Evolutionary conservation across 495 filamentous ascomycete genomes (phyloP).

Genomic region (Rostrohypoxylon terebratum): DNA sequence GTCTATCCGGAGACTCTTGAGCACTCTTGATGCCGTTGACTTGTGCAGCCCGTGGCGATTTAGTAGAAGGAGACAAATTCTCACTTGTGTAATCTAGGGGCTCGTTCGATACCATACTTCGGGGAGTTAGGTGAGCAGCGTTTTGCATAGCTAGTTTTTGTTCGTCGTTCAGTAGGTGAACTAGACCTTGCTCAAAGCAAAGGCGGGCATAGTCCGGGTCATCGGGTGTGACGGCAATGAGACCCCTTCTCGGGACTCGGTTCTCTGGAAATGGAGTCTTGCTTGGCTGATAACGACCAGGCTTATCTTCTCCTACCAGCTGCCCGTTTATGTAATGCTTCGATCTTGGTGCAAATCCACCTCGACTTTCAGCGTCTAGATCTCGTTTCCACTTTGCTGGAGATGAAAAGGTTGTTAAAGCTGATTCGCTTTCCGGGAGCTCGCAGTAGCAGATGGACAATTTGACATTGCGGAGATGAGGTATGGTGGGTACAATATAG

Average conservation of each 20-base stretch:
- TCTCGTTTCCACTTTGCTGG: conserved; percentile 66
- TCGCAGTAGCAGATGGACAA: conserved; percentile 66
- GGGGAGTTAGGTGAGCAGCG: conserved; percentile 46
- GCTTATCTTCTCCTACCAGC: conserved; percentile 56
- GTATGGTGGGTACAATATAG: conserved; percentile 75
- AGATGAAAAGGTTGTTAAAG: conserved; percentile 49
- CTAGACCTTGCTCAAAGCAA: conserved; percentile 60
- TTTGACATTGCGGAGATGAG: conserved; percentile 73
- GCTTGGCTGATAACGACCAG: conserved; percentile 52
- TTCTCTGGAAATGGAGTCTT: conserved; percentile 60
- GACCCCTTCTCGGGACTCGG: conserved; percentile 59
- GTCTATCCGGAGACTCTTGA: conserved; percentile 38
- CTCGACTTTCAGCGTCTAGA: conserved; percentile 56
- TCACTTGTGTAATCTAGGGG: conserved; percentile 41
- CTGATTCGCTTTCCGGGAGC: conserved; percentile 58
- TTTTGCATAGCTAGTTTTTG: conserved; percentile 47
- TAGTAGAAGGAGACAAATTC: conserved; percentile 42
- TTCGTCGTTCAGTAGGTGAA: conserved; percentile 53
- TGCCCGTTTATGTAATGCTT: conserved; percentile 62
- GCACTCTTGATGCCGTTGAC: conserved; percentile 46
- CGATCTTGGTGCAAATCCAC: conserved; percentile 57
- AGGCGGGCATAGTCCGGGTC: conserved; percentile 60
- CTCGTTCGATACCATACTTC: conserved; percentile 51
- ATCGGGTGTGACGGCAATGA: conserved; percentile 56
- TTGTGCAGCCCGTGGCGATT: conserved; percentile 30